Base-by-base conservation (phyloP, 2,329 filamentous ascomycete species). In the Bipolaris victoriae region DNA sequence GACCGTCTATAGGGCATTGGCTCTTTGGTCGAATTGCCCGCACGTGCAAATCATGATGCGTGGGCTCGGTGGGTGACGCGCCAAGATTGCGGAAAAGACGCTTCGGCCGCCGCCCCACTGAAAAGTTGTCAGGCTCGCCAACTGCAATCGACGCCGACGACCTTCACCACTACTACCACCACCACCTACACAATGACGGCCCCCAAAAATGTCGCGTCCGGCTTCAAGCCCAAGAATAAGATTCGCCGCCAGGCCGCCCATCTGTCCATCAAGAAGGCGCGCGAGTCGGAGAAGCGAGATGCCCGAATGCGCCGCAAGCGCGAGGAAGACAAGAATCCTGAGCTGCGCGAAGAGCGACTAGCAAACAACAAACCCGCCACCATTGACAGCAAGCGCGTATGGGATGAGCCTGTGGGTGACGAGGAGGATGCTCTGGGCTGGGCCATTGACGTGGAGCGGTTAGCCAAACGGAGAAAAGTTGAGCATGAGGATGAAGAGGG, bases 321-420 rank as follows among this genome's bases (percentile, higher is more conserved):
- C 78, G 90, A 93, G 71, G 95, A 99, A 78, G 86, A 89, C 63
- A 90, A 89, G 76, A 87, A 97, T 70, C 93, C 94, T 1, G 84
- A 86, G 57, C 78, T 97, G 58, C 87, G 87, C 65, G 86, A 86
- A 60, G 85, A 89, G 64, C 86, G 95, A 67, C 81, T 94, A 59
- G 87, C 87, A 58, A 86, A 85, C 65, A 97, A 97, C 79, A 84
- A 92, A 41, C 90, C 95, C 0, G 77, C 62, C 20, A 75, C 72
- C 7, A 74, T 76, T 52, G 73, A 76, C 49, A 55, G 60, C 52
- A 76, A 76, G 62, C 87, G 95, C 74, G 87, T 91, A 31, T 98
- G 92, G 91, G 93, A 97, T 69, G 85, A 86, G 48, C 73, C 72
- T 9, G 74, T 78, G 24, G 77, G 75, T 5, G 77, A 80, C 49